phyloP scores from a whole-genome alignment of 2,329 filamentous ascomycete species.

The Cladosporium cucumerinum region DNA sequence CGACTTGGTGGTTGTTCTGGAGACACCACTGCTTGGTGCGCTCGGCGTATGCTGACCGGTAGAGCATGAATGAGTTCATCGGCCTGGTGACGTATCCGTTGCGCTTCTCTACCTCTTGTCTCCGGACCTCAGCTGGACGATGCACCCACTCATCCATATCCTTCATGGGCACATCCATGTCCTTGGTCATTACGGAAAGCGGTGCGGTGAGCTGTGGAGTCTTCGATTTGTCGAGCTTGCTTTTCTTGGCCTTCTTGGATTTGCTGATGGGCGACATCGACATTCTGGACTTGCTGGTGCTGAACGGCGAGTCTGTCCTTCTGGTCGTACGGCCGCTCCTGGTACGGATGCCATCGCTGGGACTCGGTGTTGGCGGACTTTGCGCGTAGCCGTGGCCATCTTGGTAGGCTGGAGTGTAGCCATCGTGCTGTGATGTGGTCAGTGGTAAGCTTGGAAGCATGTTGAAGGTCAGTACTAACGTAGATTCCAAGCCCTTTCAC shows the following conservation, averaged over 20 bases:
- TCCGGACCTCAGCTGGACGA: constrained; percentile 63
- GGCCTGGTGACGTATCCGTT: constrained; percentile 83
- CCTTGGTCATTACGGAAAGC: constrained; percentile 66
- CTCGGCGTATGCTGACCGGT: constrained; percentile 87
- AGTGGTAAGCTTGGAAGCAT: constrained; percentile 17
- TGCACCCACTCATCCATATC: constrained; percentile 81
- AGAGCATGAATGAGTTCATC: constrained; percentile 98
- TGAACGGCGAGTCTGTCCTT: constrained; percentile 36
- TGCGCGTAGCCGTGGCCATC: constrained; percentile 28
- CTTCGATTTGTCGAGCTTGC: constrained; percentile 44
- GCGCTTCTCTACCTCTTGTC: constrained; percentile 64
- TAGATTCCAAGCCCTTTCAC: constrained; percentile 32
- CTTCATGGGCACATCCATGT: constrained; percentile 61
- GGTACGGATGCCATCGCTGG: constrained; percentile 39
- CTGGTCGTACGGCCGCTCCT: constrained; percentile 39
- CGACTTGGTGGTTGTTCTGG: constrained; percentile 89
- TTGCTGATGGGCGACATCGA: constrained; percentile 34
- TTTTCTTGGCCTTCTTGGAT: constrained; percentile 44
- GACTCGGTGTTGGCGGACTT: constrained; percentile 44
- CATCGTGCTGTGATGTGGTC: constrained; percentile 26
- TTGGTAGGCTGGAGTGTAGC: constrained; percentile 26
- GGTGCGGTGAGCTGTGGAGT: constrained; percentile 61
- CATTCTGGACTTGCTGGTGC: constrained; percentile 31
- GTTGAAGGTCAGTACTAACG: constrained; percentile 24
- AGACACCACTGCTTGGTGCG: constrained; percentile 76